Base-by-base conservation (phyloP, 2,329 filamentous ascomycete genomes). In the Aspergillus sp. region DNA sequence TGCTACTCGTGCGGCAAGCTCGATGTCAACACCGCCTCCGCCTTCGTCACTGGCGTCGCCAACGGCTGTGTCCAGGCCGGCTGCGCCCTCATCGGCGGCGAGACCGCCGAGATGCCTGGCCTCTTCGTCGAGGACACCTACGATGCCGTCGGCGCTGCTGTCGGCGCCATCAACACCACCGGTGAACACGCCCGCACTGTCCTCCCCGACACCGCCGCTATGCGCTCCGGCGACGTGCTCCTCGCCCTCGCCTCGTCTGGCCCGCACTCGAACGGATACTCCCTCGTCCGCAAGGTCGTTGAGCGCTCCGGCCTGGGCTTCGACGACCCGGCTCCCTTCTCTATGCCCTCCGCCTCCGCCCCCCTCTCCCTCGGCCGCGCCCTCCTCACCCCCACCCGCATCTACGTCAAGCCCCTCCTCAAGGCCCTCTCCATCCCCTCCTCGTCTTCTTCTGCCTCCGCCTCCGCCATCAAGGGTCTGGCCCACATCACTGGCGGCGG, bases 51-150 rank as follows among this genome's bases (percentile, higher is more conserved):
- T 65, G 92, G 94, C 57, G 91, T 99, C 2, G 91, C 92, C 2
- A 82, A 86, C 26, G 94, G 94, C 45, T 99, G 94, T 74, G 84
- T 84, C 54, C 83, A 91, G 65, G 85, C 93, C 0, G 87, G 87
- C 42, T 96, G 93, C 66, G 92, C 92, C 14, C 82, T 99, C 3
- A 89, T 97, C n/a, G 94, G 94, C 36, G 94, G 94, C 42, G 94
- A 99, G 75, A 99, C 94, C 0, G 94, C 94, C 6, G 94, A 99
- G 75, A 97, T 99, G 94, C 93, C 93, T 0, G 92, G 92, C 50
- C 90, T 97, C 79, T 96, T 96, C 76, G 80, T 86, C 58, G 85
- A 83, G 49, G 89, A 90, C 46, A 90, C 95, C 67, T 99, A 97
- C 71, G 94, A 99, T 65, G 91, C 92, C 7, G 92, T 90, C 19